Conservation (phyloP, 345 rosid species). For the Iberis pinnata region DNA sequence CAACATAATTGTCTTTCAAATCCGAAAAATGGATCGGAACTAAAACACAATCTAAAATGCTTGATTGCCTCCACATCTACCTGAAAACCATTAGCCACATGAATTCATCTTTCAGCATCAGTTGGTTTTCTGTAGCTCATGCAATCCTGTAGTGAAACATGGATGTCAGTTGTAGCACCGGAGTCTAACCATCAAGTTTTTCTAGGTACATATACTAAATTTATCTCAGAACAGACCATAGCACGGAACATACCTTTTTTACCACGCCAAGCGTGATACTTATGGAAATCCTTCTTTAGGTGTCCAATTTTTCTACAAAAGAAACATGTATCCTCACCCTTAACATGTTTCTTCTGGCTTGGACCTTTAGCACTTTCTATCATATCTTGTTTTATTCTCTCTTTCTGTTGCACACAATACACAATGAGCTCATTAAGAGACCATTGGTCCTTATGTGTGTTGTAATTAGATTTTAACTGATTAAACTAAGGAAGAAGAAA, state of each 20-base stretch:
- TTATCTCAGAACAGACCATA: too few species aligned
- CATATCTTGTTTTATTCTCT: neutral
- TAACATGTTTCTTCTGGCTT: neutral
- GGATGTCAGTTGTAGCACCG: too few species aligned
- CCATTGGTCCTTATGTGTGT: neutral
- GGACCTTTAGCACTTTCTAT: neutral
- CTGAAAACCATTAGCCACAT: neutral
- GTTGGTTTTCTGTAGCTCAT: neutral
- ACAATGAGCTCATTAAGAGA: neutral
- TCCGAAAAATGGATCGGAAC: neutral
- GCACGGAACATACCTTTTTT: too few species aligned
- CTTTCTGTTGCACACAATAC: too few species aligned
- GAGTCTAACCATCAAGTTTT: too few species aligned
- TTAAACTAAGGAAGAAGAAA: neutral
- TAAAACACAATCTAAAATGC: neutral
- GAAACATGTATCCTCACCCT: neutral
- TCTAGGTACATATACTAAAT: too few species aligned
- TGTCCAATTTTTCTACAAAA: too few species aligned
- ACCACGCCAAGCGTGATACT: too few species aligned
- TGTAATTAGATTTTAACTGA: neutral
- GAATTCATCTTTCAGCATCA: neutral
- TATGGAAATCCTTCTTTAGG: too few species aligned
- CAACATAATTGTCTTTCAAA: conserved; percentile 6
- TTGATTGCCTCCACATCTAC: neutral
- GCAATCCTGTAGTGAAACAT: too few species aligned